A percentile compares a stretch with the other conserved stretches of the same genome.
phyloP scores from a whole-genome alignment of 352 stramenopile species.

The Phytopythium kandeliae region DNA sequence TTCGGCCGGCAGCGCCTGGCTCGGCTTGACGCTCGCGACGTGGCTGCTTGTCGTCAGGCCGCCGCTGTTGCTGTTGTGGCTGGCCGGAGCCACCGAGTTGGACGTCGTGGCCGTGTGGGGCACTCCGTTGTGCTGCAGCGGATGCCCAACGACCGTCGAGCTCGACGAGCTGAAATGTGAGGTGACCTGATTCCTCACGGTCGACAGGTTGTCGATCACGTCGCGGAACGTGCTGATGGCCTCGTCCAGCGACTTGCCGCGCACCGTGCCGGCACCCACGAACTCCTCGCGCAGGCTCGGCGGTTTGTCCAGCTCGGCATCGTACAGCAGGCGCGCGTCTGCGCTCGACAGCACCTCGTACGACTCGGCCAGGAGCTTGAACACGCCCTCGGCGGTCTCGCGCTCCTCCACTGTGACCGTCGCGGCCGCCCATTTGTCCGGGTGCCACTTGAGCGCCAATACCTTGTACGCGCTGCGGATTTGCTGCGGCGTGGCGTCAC shows the following conservation, averaged over 20 bases:
- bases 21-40: slow-evolving; percentile 64
- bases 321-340: slow-evolving; percentile 46
- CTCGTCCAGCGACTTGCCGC: slow-evolving; percentile 73
- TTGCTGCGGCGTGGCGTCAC: slow-evolving; percentile 31
- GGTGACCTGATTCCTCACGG: slow-evolving; percentile 37
- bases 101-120: slow-evolving; percentile 1
- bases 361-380: slow-evolving; percentile 77
- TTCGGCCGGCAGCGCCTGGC: slow-evolving; percentile 34
- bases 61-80: slow-evolving; percentile 3
- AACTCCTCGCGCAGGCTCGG: slow-evolving; percentile 62
- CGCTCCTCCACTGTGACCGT: slow-evolving; percentile 38
- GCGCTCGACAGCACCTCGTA: slow-evolving; percentile 77
- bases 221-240: slow-evolving; percentile 76
- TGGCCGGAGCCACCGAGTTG: slow-evolving; percentile 1
- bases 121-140: slow-evolving; percentile 30
- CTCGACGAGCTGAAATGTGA: slow-evolving; percentile 69
- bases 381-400: slow-evolving; percentile 63
- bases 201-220: slow-evolving; percentile 46
- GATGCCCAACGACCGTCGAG: slow-evolving; percentile 55
- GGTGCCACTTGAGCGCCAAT: slow-evolving; percentile 59
- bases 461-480: slow-evolving; percentile 48
- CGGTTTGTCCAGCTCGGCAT: slow-evolving; percentile 44
- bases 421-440: slow-evolving; percentile 46
- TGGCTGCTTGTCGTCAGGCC: slow-evolving; percentile 49
- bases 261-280: slow-evolving; percentile 60